Evolutionary conservation across 345 rosid genomes (phyloP), one percentile per base, ranked within the genome.

Genomic region (Linum lewisii): DNA sequence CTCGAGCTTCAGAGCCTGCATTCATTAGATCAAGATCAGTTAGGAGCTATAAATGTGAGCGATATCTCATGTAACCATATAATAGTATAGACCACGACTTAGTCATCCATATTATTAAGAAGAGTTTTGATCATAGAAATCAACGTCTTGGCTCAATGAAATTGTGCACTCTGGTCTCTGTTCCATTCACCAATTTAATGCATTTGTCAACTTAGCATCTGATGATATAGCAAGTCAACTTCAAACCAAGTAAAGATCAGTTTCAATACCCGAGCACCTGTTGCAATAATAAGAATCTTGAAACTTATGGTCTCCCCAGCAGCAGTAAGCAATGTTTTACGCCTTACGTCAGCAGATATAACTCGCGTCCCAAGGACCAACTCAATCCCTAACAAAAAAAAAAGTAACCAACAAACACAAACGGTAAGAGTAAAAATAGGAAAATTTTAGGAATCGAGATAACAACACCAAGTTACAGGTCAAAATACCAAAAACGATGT

Each of bases 221-320:
- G 38, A 11, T 34, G 16, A 42, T 42, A 14, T 42, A 16, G 9
- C 11, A 42, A 34, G 15, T 42, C 16, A 42, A 21, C 1, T 56
- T 18, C 23, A 65, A 51, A 50, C n/a, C 23, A 44, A 60, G 32
- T 54, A 61, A 76, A 77, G 74, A 77, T 61, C 65, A 63, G 67
- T 63, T 79, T 59, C 75, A 77, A 62, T 93, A 93, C 99, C 97
- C 89, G 85, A 79, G 99, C 99, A 79, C 99, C 99, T 62, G 97
- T 89, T 59, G 95, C 97, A 73, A 93, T 76, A 71, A 93, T 85
- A 66, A 93, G 86, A 75, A 76, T 65, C 71, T 87, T 82, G 77
- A 86, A 93, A 74, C 90, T 83, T 69, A 93, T 93, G 55, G 97
- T 93, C 80, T 93, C 99, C 52, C 97, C 97, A 7, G 87, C 68